These are phyloP conservation scores for Trypanosoma melophagium DNA, from an alignment of 208 protist species.

Conservation along the genomic window DNA sequence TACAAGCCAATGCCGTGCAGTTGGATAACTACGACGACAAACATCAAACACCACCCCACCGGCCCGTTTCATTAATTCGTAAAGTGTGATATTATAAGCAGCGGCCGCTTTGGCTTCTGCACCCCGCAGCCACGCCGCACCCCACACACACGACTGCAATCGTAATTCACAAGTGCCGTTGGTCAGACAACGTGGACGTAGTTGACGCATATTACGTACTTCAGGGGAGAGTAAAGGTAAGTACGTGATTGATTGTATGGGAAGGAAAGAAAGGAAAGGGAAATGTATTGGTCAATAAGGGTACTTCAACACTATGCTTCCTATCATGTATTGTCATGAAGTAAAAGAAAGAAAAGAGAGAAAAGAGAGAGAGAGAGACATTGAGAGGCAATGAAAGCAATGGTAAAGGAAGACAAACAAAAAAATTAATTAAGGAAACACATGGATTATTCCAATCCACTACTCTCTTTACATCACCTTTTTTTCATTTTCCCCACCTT, in stretches of 20 bases:
- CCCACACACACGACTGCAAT: constrained; percentile 47
- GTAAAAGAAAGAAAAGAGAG: no score
- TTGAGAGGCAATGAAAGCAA: no score
- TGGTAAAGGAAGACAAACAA: no score
- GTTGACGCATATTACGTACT: constrained; percentile 26
- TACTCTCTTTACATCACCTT: no score
- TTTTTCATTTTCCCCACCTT: no score
- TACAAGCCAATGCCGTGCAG: constrained; percentile 60
- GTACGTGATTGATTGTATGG: constrained; percentile 14
- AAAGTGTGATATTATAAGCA: constrained; percentile 51
- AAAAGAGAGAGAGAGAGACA: no score
- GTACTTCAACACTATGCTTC: no score
- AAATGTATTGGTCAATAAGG: neutral
- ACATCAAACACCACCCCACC: constrained; percentile 60
- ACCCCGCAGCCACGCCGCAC: constrained; percentile 64
- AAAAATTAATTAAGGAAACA: no score
- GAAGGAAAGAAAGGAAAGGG: constrained; percentile 5
- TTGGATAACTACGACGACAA: constrained; percentile 36
- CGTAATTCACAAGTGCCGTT: constrained; percentile 5
- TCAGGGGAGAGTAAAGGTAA: neutral
- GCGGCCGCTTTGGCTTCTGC: constrained; percentile 61
- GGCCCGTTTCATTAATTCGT: constrained; percentile 68
- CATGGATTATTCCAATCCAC: no score
- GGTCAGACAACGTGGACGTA: constrained; percentile 28
- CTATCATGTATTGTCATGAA: no score